Percentiles rank a stretch among this genome's conserved stretches.
Conservation (phyloP, 2,329 filamentous ascomycete genomes). For the Arthrobotrys pseudoclavata region DNA sequence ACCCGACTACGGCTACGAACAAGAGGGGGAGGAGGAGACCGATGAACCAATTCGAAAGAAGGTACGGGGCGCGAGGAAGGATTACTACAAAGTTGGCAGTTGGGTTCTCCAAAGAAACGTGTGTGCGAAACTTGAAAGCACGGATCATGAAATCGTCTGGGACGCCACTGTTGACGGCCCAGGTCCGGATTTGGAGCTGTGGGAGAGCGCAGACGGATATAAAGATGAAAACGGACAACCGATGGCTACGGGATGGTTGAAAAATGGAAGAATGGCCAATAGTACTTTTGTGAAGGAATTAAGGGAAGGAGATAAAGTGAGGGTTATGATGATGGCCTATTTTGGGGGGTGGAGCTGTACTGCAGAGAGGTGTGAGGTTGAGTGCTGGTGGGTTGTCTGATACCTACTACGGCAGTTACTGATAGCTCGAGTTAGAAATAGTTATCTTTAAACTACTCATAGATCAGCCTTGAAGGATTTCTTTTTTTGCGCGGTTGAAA, state of each 20-base stretch:
- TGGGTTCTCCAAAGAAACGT: conserved; percentile 36
- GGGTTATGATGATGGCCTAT: conserved; percentile 50
- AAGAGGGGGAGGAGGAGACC: neutral
- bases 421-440: too few relatives aligned
- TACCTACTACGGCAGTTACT: neutral
- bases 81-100: conserved; percentile 15
- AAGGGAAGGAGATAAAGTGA: conserved; percentile 38
- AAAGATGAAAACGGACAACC: conserved; percentile 6
- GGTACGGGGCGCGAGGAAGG: neutral
- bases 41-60: neutral
- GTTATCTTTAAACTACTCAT: neutral
- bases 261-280: conserved; percentile 19
- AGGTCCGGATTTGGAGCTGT: neutral
- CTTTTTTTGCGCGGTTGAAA: too few relatives aligned
- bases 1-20: neutral
- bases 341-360: conserved; percentile 14
- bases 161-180: conserved; percentile 20
- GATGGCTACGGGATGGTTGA: conserved; percentile 1
- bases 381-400: conserved; percentile 36
- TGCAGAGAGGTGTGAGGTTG: conserved; percentile 10
- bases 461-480: too few relatives aligned
- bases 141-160: conserved; percentile 38
- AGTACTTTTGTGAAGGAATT: conserved; percentile 35
- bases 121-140: neutral
- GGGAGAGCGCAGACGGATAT: neutral